These are phyloP conservation scores for Erysimum cheiranthoides DNA, from an alignment of 345 rosid species.

Conservation along the genomic window DNA sequence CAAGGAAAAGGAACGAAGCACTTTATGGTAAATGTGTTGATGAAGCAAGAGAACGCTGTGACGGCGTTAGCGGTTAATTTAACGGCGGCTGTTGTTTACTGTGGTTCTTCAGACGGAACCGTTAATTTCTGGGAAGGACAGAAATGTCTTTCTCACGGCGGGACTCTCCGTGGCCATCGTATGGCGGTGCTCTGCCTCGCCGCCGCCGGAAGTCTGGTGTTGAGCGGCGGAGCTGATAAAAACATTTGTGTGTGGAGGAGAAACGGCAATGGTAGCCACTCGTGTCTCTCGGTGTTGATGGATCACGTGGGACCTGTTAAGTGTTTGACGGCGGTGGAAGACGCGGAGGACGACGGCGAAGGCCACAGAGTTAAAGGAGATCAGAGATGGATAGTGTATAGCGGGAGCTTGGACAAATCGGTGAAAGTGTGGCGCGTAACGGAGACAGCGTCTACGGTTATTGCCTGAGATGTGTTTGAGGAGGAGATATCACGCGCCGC, in stretches of 20 bases:
- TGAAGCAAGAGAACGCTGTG: slow-evolving; percentile 74
- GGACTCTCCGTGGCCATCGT: slow-evolving; percentile 74
- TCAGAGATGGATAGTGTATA: slow-evolving; percentile 68
- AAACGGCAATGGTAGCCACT: slow-evolving; percentile 53
- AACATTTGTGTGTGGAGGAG: slow-evolving; percentile 83
- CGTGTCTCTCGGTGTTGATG: slow-evolving; percentile 65
- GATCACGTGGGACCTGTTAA: slow-evolving; percentile 90
- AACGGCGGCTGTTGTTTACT: slow-evolving; percentile 60
- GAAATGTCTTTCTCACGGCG: slow-evolving; percentile 63
- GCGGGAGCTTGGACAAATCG: slow-evolving; percentile 86
- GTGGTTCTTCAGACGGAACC: slow-evolving; percentile 71
- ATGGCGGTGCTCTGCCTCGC: slow-evolving; percentile 73
- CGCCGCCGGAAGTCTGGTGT: slow-evolving; percentile 61
- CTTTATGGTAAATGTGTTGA: slow-evolving; percentile 60
- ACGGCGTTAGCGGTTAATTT: slow-evolving; percentile 70
- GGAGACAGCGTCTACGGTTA: slow-evolving; percentile 46
- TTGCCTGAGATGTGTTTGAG: slow-evolving; percentile 4
- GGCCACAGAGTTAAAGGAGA: slow-evolving; percentile 25
- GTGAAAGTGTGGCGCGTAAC: slow-evolving; percentile 89
- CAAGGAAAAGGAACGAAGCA: slow-evolving; percentile 65
- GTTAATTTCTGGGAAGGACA: slow-evolving; percentile 75
- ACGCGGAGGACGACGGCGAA: slow-evolving; percentile 44
- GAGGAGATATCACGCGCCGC: slow-evolving; percentile 11
- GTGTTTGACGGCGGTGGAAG: slow-evolving; percentile 78
- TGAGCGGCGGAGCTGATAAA: slow-evolving; percentile 91